Evolutionary conservation across 2,329 filamentous ascomycete genomes (phyloP), one percentile per base, ranked within the genome.

Genomic region (Aspergillus aculeatinus): DNA sequence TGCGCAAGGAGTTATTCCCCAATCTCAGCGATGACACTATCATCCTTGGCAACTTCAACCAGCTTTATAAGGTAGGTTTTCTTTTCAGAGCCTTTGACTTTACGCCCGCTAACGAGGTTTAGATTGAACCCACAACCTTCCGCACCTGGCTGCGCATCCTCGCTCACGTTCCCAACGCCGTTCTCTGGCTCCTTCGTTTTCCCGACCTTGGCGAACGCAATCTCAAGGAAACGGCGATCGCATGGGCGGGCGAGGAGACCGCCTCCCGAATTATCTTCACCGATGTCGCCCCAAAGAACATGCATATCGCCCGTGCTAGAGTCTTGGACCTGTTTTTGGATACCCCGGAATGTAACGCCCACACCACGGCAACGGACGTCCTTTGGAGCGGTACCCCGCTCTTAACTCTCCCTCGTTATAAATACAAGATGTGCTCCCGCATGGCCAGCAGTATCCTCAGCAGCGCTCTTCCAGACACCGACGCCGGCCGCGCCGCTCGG

Each of bases 341-440:
- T 76, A 99, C 95, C 0, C 93, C 95, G 1, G 95, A 99, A 76
- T 99, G 95, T 78, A 99, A 99, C 72, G 95, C 93, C 1, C 95
- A 99, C 75, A 99, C 95, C 1, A 99, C 95, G 1, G 95, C 95
- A 2, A 96, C 95, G 12, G 95, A 99, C 71, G 89, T 98, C 1
- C 82, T 99, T 6, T 99, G 95, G 95, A 96, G 91, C 55, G 96
- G 93, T 67, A 98, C 95, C 0, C 95, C 95, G 5, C 80, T 99
- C 23, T 82, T 99, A 29, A 99, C 95, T 0, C 82, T 95, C 31
- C 93, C 95, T 11, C 86, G 95, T 39, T 97, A 98, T 75, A 86
- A 90, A 54, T 97, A 97, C 79, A 99, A 99, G 77, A 99, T 99
- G 95, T 99, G 95, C 76, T 96, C 92, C 48, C 90, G 95, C 57